A percentile compares a stretch with the other conserved stretches of the same genome.
Conservation (phyloP, 2,329 filamentous ascomycete species). For the Colletotrichum phormii region DNA sequence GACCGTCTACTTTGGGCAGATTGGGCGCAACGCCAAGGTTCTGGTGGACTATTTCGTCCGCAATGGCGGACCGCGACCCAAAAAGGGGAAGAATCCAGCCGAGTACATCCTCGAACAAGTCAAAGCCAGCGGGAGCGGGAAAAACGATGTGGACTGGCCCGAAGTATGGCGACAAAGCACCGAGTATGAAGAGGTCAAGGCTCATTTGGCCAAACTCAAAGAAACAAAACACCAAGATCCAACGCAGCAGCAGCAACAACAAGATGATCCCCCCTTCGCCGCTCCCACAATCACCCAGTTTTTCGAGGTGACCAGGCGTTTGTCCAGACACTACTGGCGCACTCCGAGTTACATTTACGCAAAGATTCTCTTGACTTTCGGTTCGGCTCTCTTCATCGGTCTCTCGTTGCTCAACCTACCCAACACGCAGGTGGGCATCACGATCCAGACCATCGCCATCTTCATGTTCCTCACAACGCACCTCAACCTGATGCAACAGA, state of each 20-base stretch:
- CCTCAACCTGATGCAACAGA: slow-evolving; percentile 70
- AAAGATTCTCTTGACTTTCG: slow-evolving; percentile 69
- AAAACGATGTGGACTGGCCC: slow-evolving; percentile 57
- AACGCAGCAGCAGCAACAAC: slow-evolving; percentile 44
- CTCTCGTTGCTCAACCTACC: slow-evolving; percentile 74
- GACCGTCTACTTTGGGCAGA: slow-evolving; percentile 70
- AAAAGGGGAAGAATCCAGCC: slow-evolving; percentile 70
- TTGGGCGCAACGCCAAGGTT: slow-evolving; percentile 61
- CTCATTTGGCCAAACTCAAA: slow-evolving; percentile 44
- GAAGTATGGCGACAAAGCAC: slow-evolving; percentile 50
- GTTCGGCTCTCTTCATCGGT: slow-evolving; percentile 68
- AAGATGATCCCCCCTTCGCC: slow-evolving; percentile 66
- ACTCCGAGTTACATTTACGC: slow-evolving; percentile 80
- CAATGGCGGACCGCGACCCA: slow-evolving; percentile 67
- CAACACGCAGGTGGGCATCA: slow-evolving; percentile 72
- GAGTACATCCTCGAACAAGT: slow-evolving; percentile 72
- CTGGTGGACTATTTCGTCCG: slow-evolving; percentile 70
- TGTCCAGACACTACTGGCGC: slow-evolving; percentile 84
- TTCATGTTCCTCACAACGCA: slow-evolving; percentile 82
- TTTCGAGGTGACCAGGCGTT: slow-evolving; percentile 68
- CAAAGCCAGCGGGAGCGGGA: slow-evolving; percentile 61
- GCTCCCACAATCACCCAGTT: slow-evolving; percentile 73
- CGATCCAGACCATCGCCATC: slow-evolving; percentile 77
- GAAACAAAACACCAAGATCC: neutral
- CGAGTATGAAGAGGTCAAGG: slow-evolving; percentile 46